Evolutionary conservation across 1,284 basidiomycete genomes (phyloP).

Genomic region (Calocybe gambosa): DNA sequence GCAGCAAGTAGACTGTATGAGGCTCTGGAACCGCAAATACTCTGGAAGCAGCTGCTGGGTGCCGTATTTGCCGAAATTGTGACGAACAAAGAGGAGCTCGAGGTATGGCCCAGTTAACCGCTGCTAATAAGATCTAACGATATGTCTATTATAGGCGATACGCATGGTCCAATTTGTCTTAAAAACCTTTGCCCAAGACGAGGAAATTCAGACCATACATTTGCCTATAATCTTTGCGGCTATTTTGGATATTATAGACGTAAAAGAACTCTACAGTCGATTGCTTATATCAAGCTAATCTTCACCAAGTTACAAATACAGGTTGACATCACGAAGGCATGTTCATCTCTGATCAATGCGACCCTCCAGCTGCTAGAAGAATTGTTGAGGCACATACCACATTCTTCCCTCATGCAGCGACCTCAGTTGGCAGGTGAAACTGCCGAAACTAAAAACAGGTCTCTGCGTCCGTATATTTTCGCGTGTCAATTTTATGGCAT

Average conservation of each 20-base stretch:
- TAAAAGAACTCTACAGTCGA: slow-evolving; percentile 25
- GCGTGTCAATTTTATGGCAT: slow-evolving; percentile 58
- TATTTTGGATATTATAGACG: slow-evolving; percentile 57
- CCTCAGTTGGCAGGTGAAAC: slow-evolving; percentile 37
- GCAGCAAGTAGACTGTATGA: slow-evolving; percentile 91
- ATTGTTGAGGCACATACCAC: slow-evolving; percentile 47
- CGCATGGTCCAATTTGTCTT: slow-evolving; percentile 66
- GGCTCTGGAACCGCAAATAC: slow-evolving; percentile 81
- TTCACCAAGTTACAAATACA: slow-evolving; percentile 33
- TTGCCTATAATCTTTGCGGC: slow-evolving; percentile 71
- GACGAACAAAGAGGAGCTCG: slow-evolving; percentile 33
- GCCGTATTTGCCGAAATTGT: slow-evolving; percentile 49
- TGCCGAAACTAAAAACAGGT: slow-evolving; percentile 20
- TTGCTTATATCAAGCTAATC: slow-evolving; percentile 3
- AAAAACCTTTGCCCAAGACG: slow-evolving; percentile 72
- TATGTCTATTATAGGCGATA: slow-evolving; percentile 43
- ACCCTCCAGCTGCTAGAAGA: slow-evolving; percentile 48
- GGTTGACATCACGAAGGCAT: slow-evolving; percentile 28
- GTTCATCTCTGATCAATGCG: slow-evolving; percentile 34
- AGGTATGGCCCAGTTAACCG: slow-evolving; percentile 30
- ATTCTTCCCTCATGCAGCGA: slow-evolving; percentile 42
- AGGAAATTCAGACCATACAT: slow-evolving; percentile 76
- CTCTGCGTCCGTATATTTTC: slow-evolving; percentile 43
- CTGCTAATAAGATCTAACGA: neutral
- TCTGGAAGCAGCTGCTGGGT: slow-evolving; percentile 77